Percentiles rank a stretch among this genome's conserved stretches.
phyloP scores from a whole-genome alignment of 2,329 filamentous ascomycete species.

The Cladosporium sp. region DNA sequence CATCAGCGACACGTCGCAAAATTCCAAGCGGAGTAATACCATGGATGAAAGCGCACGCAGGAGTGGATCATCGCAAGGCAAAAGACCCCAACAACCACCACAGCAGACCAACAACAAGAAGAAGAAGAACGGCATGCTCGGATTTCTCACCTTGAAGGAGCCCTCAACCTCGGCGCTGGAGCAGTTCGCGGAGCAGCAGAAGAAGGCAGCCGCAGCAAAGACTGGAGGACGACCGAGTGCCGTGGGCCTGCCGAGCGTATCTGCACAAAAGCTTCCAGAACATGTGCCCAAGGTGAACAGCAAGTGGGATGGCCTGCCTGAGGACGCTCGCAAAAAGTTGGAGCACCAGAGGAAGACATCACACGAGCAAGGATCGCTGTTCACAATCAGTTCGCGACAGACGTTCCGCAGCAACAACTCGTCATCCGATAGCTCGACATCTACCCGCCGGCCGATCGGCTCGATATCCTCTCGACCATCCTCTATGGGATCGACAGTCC shows the following conservation, averaged over 20 bases:
- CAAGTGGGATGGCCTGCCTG: conserved; percentile 51
- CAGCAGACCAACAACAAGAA: conserved; percentile 28
- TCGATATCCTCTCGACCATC: conserved; percentile 6
- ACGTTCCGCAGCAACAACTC: conserved; percentile 4
- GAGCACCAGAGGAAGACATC: conserved; percentile 1
- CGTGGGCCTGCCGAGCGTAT: conserved; percentile 35
- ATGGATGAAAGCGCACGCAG: conserved; percentile 4
- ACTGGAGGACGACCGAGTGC: conserved; percentile 20
- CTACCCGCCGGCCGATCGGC: conserved; percentile 10
- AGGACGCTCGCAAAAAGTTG: conserved; percentile 22
- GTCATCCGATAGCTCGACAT: conserved; percentile 4
- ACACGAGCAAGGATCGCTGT: not conserved
- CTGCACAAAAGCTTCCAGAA: conserved; percentile 44
- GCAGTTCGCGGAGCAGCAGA: conserved; percentile 42
- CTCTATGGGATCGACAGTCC: conserved; percentile 4
- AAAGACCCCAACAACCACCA: conserved; percentile 5
- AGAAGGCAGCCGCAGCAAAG: conserved; percentile 27
- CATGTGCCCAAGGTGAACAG: conserved; percentile 51
- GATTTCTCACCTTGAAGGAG: conserved; percentile 46
- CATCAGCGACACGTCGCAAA: conserved; percentile 6
- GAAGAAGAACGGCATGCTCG: conserved; percentile 37
- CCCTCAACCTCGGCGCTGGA: conserved; percentile 45
- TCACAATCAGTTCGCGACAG: conserved; percentile 1
- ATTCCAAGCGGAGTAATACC: conserved; percentile 3
- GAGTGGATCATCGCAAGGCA: not conserved